Evolutionary conservation across 140 eudicot species (phyloP), one percentile per base, ranked within the genome.

Genomic region (Stevia rebaudiana): DNA sequence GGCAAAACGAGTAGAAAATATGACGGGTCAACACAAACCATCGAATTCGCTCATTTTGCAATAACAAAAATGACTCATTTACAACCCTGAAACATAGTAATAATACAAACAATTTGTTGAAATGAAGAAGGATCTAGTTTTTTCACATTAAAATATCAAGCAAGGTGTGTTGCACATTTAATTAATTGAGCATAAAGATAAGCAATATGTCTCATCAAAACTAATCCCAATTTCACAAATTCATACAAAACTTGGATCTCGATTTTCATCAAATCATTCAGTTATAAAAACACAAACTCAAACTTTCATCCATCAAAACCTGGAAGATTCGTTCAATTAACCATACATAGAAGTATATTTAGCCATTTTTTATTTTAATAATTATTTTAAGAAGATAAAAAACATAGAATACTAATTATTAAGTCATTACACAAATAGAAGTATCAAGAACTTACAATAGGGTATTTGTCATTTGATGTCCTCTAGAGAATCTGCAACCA

Each of bases 391-490:
- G 3, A 16, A 3, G 10, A 16, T n/a, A 23, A 43, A 43, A 28
- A 28, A 28, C 33, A 28, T 28, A 28, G 4, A 28, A 28, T 1
- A 4, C 2, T 28, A 4, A 28, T 1, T 28, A 28, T 28, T 33
- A 51, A 11, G 11, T 51, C 11, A 3, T 48, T 1, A 44, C 18
- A 24, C 1, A 53, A 53, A 53, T 10, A 25, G 10, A 68, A 54
- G 13, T 11, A 42, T 42, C 15, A 68, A 68, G 1, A 41, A 56
- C 66, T 41, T 42, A 68, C 73, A 42, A 68, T 42, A 48, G 70
- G 35, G 49, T 41, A 42, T 19, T 12, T 18, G 37, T 2, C 15
- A 47, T 51, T 67, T 40, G 30, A 67, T 52, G 24, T 37, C 73
- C 65, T 43, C 31, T 6, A 25, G 2, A 55, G 47, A 68, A 55